A percentile compares a stretch with the other conserved stretches of the same genome.
phyloP scores from a whole-genome alignment of 305 asterid genomes.

The Petunia hybrid region DNA sequence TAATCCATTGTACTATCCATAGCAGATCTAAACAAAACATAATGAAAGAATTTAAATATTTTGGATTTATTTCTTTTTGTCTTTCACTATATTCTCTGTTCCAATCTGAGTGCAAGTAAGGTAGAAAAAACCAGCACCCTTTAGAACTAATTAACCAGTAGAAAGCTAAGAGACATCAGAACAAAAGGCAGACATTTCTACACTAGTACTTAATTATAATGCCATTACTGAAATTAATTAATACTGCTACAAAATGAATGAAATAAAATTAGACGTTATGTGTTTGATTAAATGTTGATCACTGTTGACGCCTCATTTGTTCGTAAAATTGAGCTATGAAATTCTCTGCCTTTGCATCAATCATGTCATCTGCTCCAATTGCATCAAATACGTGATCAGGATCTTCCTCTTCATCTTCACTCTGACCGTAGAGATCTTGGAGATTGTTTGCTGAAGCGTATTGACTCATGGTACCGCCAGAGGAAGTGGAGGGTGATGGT shows the following conservation, averaged over 20 bases:
- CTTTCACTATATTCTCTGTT: not conserved
- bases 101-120: not conserved
- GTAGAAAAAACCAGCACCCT: not conserved
- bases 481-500: conserved; percentile 38
- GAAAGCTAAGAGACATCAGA: conserved; percentile 3
- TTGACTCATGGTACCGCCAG: conserved; percentile 50
- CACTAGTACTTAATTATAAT: not conserved
- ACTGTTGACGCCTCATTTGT: conserved; percentile 52
- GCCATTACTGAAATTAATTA: not conserved
- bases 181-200: conserved; percentile 27
- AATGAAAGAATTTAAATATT: conserved; percentile 18
- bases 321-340: conserved; percentile 78
- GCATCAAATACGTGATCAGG: conserved; percentile 81
- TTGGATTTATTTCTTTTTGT: not conserved
- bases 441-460: conserved; percentile 77
- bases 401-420: conserved; percentile 46
- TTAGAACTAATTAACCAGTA: not conserved
- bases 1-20: not conserved
- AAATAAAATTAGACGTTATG: not conserved
- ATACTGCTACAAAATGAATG: conserved; percentile 24
- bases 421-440: conserved; percentile 50
- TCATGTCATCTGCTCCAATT: conserved; percentile 68
- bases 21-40: conserved; percentile 15
- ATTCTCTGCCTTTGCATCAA: conserved; percentile 80
- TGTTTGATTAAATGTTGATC: not conserved